These are phyloP conservation scores for Cystobasidium tubakii DNA, from an alignment of 768 basidiomycete genomes.

Conservation along the genomic window DNA sequence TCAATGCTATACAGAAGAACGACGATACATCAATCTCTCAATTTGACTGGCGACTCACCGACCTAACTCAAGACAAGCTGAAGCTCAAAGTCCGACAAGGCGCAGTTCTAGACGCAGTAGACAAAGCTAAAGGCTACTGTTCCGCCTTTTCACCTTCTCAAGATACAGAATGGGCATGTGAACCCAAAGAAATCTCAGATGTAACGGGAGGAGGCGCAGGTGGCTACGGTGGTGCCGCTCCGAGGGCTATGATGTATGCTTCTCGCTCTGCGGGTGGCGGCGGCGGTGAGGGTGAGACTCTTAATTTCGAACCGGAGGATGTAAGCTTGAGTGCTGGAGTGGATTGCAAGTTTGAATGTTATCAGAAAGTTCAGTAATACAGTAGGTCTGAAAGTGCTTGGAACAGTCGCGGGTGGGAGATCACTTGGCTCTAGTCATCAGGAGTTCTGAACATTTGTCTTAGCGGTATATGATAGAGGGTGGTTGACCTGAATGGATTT, in stretches of 20 bases:
- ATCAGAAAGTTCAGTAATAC: not conserved
- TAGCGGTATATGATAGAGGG: no score
- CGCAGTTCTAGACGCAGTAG: not conserved
- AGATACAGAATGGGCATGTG: not conserved
- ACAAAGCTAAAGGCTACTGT: not conserved
- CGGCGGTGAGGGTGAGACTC: conserved; percentile 7
- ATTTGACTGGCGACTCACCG: conserved; percentile 2
- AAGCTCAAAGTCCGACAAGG: not conserved
- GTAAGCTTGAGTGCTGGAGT: conserved; percentile 3
- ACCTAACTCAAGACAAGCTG: not conserved
- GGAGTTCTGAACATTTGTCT: no score
- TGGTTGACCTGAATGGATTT: no score
- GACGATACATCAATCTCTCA: not conserved
- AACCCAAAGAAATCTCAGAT: not conserved
- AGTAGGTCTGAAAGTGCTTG: no score
- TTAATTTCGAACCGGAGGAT: conserved; percentile 22
- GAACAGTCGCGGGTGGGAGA: no score
- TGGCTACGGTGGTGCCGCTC: not conserved
- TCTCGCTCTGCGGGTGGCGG: not conserved
- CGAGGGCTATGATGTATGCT: not conserved
- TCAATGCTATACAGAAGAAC: conserved; percentile 4
- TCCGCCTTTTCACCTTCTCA: not conserved
- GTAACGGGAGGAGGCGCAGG: not conserved
- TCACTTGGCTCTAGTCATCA: no score
- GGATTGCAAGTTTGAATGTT: conserved; percentile 6